Base-by-base conservation (phyloP, 352 stramenopile genomes). In the Pythium dissotocum region DNA sequence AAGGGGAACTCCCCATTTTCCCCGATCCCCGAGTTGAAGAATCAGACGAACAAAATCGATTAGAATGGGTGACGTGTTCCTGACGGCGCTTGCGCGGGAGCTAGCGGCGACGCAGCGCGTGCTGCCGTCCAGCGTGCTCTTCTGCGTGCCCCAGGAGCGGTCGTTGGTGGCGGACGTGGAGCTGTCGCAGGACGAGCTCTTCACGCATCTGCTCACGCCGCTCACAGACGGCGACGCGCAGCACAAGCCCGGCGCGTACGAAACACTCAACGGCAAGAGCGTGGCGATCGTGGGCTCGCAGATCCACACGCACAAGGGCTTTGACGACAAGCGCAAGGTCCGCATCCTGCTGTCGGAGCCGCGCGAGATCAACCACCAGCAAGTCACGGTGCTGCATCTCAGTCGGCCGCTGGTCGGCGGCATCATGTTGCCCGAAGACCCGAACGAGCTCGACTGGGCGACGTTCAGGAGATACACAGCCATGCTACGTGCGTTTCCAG, bases 401-500 rank as follows among this genome's bases (percentile, higher is more conserved):
- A 94, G 84, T 64, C 77, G 84, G n/a, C 83, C 86, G 10, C 74
- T 94, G 6, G 67, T 82, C 32, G 84, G 84, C 10, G 86, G 86
- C 35, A 74, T 94, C 13, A 63, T 74, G 28, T 54, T 91, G n/a
- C 86, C 83, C 0, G 81, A 92, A 52, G 83, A 94, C 56, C 82
- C 78, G 33, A 88, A 83, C 24, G 86, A 91, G 67, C 83, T 94
- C 42, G 86, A 94, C 56, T 64, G 87, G 10, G 79, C 78, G 3
- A 94, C 86, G 21, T 90, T 91, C 42, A 75, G 82, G 18, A 80
- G 83, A 28, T 88, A 90, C 67, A 91, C 84, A 7, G 86, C 86
- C n/a, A 91, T 94, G 16, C 66, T 94, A 18, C 73, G 86, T 21
- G 75, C 83, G 6, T 92, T 91, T 53, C 83, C 84, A 0, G 83